Evolutionary conservation across 805 yeast species (phyloP).

Genomic region (Wickerhamomyces silvicola): DNA sequence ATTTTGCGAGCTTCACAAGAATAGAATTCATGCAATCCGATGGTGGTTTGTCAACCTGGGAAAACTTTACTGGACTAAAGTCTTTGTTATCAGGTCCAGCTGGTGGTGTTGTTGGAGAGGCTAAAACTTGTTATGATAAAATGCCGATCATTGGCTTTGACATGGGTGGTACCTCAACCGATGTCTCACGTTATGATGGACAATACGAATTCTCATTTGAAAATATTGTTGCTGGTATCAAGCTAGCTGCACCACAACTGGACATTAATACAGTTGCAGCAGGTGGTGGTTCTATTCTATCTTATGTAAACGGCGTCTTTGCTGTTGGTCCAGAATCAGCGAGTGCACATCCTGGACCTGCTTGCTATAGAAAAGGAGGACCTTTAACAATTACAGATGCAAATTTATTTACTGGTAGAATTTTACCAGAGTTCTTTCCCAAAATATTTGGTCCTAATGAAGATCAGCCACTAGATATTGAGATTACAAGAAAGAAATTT

Average conservation of each 20-base stretch:
- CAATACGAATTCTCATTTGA: constrained; percentile 25
- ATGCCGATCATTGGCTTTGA: constrained; percentile 32
- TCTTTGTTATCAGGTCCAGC: constrained; percentile 56
- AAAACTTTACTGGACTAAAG: constrained; percentile 45
- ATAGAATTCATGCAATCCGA: constrained; percentile 54
- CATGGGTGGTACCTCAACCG: constrained; percentile 38
- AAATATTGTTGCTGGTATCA: constrained; percentile 32
- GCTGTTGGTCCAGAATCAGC: constrained; percentile 44
- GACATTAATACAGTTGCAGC: constrained; percentile 34
- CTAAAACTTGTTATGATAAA: constrained; percentile 43
- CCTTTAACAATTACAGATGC: constrained; percentile 44
- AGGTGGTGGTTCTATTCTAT: constrained; percentile 30
- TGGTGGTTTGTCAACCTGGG: constrained; percentile 50
- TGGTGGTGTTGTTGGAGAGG: constrained; percentile 56
- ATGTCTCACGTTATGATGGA: constrained; percentile 30
- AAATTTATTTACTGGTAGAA: constrained; percentile 36
- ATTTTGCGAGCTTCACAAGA: constrained; percentile 29
- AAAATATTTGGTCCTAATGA: constrained; percentile 41
- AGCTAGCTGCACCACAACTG: constrained; percentile 34
- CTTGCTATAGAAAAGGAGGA: constrained; percentile 42
- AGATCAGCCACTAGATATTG: constrained; percentile 31
- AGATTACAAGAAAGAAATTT: constrained; percentile 29
- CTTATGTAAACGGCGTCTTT: constrained; percentile 30
- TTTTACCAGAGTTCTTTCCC: constrained; percentile 36
- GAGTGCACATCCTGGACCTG: constrained; percentile 42